phyloP scores from a whole-genome alignment of 306 rosid species.

The Prunus persica region Prunus_persica_NCBIv2 NC_034014.1:5498001-5498500 shows the following conservation, averaged over 20 bases:
- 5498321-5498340: conserved; percentile 58
- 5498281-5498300: conserved; percentile 51
- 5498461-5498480: conserved; percentile 17
- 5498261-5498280: conserved; percentile 29
- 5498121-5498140: conserved; percentile 54
- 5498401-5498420: background rate
- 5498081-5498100: conserved; percentile 19
- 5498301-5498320: conserved; percentile 32
- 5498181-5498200: conserved; percentile 33
- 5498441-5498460: conserved; percentile 1
- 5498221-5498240: conserved; percentile 30
- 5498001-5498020: background rate
- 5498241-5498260: conserved; percentile 48
- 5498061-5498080: conserved; percentile 11
- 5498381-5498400: background rate
- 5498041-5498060: conserved; percentile 62
- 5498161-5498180: conserved; percentile 40
- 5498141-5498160: conserved; percentile 39
- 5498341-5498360: conserved; percentile 47
- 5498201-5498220: conserved; percentile 23
- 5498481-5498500: conserved; percentile 16
- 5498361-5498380: conserved; percentile 12
- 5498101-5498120: conserved; percentile 39
- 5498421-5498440: background rate
- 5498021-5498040: conserved; percentile 39